Evolutionary conservation across 2,329 filamentous ascomycete species (phyloP), one percentile per base, ranked within the genome.

Genomic region (Madurella mycetomatis): DNA sequence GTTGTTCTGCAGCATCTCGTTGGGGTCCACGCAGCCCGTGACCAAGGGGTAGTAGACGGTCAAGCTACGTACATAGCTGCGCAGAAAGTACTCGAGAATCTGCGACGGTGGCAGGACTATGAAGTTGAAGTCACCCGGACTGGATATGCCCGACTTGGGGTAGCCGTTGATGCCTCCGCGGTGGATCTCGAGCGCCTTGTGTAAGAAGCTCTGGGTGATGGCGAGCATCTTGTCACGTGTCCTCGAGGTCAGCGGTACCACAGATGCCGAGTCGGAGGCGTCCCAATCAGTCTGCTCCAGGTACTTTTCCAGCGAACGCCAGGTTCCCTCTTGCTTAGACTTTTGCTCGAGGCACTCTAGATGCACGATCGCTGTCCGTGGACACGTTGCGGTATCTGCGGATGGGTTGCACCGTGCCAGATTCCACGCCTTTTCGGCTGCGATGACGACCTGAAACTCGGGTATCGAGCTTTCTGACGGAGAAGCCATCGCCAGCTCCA

Each of bases 171-270:
- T 65, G 25, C 78, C 76, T 19, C 81, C 76, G 45, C 80, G 78
- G 66, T 88, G 85, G 42, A 85, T 86, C 13, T 87, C 83, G 2
- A 88, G 76, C 1, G 86, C 86, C 63, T 86, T 88, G 69, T 87
- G 83, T 9, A 88, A 71, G 65, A 87, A 88, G 41, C 76, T 81
- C 66, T 88, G 85, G 0, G 84, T 87, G 57, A 88, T 87, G 47
- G 84, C 85, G n/a, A 87, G 76, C 62, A 88, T 79, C 65, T 83
- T 84, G 66, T 89, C 86, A 32, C 85, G 77, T 2, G 84, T 84
- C 43, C 77, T 67, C 3, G 72, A 63, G 2, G 67, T 72, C 48
- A 80, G 69, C 3, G 77, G 73, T 5, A 76, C 70, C 2, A 80
- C 76, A 2, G 71, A 71, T 3, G 73, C 67, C 34, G 71, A 58